Evolutionary conservation across 177 flowering plant species (phyloP).

Genomic region (Vitis hybrid): DNA sequence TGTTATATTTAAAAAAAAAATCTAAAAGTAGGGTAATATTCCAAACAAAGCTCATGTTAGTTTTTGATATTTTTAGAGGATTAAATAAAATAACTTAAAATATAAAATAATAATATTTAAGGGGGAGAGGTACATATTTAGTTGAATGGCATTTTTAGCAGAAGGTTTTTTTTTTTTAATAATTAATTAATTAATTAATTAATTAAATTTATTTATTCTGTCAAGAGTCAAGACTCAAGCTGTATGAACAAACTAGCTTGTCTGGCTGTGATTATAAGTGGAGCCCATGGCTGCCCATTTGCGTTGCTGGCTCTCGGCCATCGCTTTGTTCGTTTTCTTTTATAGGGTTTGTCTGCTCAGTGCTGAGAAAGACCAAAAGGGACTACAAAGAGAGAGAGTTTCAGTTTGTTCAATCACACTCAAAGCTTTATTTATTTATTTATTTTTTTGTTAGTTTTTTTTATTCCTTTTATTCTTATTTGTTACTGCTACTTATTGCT

Average conservation of each 20-base stretch:
- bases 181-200: no score
- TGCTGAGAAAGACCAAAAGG: slow-evolving; percentile 18
- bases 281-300: slow-evolving; percentile 34
- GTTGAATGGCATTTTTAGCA: no score
- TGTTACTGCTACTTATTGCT: background rate
- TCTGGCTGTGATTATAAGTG: slow-evolving; percentile 21
- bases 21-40: no score
- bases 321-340: slow-evolving; percentile 30
- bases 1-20: no score
- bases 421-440: slow-evolving; percentile 6
- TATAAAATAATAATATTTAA: no score
- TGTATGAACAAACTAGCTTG: background rate
- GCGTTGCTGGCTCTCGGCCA: slow-evolving; percentile 37
- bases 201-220: no score
- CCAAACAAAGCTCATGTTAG: no score
- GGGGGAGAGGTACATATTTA: no score
- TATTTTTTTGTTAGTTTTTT: background rate
- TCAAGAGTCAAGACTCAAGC: no score
- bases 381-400: slow-evolving; percentile 10
- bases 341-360: slow-evolving; percentile 28
- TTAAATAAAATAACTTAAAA: no score
- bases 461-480: slow-evolving; percentile 6
- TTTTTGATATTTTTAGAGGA: no score
- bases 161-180: no score
- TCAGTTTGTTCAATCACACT: slow-evolving; percentile 26